Evolutionary conservation across 495 filamentous ascomycete species (phyloP), one percentile per base, ranked within the genome.

Genomic region (Acidomyces sp.): DNA sequence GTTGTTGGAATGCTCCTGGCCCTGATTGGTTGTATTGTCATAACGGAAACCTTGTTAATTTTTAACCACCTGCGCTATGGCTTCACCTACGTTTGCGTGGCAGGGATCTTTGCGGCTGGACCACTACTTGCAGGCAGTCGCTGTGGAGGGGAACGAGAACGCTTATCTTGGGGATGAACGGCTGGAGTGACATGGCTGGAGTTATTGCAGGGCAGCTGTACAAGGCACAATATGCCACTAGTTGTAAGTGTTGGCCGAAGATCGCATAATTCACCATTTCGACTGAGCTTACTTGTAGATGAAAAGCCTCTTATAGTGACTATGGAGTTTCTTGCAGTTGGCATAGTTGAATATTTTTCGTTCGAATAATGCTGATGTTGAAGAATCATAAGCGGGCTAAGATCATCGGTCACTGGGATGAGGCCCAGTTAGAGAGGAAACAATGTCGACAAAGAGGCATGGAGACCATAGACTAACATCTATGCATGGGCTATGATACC

Each of bases 201-300:
- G 31, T 50, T 4, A 50, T 50, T 26, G 47, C 34, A 18, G 34
- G 43, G 12, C 34, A 50, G 37, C 25, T 50, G 7, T 50, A 46
- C 35, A 40, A 40, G 44, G 24, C 47, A 7, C 42, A 46, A 23
- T 45, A 48, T 18, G 39, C 19, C 2, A 37, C 45, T 18, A 16
- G 18, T 12, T 48, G 31, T 26, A 27, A 30, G 5, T 48, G n/a
- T n/a, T n/a, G n/a, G n/a, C n/a, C n/a, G n/a, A n/a, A n/a, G n/a
- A n/a, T n/a, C n/a, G n/a, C n/a, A n/a, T n/a, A n/a, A n/a, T n/a
- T n/a, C n/a, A n/a, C n/a, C n/a, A n/a, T n/a, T n/a, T n/a, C n/a
- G n/a, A n/a, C n/a, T n/a, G n/a, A n/a, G n/a, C n/a, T n/a, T n/a
- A n/a, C n/a, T n/a, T n/a, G n/a, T n/a, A n/a, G n/a, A n/a, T n/a